A percentile compares a stretch with the other conserved stretches of the same genome.
Evolutionary conservation across 2,329 filamentous ascomycete genomes (phyloP).

Genomic region (Alternaria panax): DNA sequence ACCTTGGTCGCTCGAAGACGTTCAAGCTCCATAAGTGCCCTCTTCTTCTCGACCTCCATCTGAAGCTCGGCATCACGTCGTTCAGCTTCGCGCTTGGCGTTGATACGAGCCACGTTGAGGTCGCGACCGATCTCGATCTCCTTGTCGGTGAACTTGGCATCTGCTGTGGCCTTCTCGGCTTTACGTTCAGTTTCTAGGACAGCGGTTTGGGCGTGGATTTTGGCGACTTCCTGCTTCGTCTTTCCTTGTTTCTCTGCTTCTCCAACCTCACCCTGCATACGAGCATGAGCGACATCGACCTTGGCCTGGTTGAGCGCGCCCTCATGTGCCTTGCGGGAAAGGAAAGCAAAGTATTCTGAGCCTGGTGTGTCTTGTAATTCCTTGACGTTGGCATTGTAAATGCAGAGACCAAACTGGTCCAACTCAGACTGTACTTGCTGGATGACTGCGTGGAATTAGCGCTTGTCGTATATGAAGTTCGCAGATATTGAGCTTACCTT

Average conservation of each 20-base stretch:
- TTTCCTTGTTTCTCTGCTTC: constrained; percentile 80
- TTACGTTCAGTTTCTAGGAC: constrained; percentile 86
- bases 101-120: constrained; percentile 77
- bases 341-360: constrained; percentile 82
- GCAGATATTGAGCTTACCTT: constrained; percentile 36
- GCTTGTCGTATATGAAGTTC: neutral
- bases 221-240: constrained; percentile 85
- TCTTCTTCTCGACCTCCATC: constrained; percentile 77
- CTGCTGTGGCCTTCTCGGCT: constrained; percentile 79
- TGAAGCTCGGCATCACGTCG: constrained; percentile 81
- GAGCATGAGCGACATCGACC: constrained; percentile 65
- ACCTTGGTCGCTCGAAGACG: constrained; percentile 79
- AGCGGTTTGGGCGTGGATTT: constrained; percentile 85
- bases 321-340: constrained; percentile 84
- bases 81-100: constrained; percentile 76
- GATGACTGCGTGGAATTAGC: constrained; percentile 48
- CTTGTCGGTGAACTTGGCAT: constrained; percentile 75
- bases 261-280: constrained; percentile 73
- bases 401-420: constrained; percentile 75
- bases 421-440: constrained; percentile 77
- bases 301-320: constrained; percentile 82
- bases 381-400: constrained; percentile 79
- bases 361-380: constrained; percentile 84
- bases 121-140: constrained; percentile 76
- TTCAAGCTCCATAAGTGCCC: constrained; percentile 81